Conservation (phyloP, 768 basidiomycete genomes). For the Serendipita indica region DNA sequence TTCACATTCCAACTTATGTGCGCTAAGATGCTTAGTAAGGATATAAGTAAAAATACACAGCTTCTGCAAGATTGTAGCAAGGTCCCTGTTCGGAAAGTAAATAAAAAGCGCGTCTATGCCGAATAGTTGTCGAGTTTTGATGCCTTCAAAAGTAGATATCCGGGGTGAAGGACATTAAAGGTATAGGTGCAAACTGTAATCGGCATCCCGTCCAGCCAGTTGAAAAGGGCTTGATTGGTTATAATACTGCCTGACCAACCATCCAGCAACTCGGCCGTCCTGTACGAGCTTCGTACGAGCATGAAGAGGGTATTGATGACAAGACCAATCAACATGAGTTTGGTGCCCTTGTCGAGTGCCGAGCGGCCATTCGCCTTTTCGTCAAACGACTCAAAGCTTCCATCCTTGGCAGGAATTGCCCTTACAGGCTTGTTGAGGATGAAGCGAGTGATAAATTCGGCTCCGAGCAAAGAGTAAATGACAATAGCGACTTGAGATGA, state of each 20-base stretch:
- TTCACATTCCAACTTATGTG: too few relatives aligned
- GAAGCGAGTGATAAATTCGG: constrained; percentile 34
- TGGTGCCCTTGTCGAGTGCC: constrained; percentile 9
- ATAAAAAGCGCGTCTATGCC: too few relatives aligned
- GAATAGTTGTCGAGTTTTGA: too few relatives aligned
- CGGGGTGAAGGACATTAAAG: constrained; percentile 34
- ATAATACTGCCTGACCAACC: constrained; percentile 41
- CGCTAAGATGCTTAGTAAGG: too few relatives aligned
- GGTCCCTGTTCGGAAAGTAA: too few relatives aligned
- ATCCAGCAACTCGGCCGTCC: constrained; percentile 33
- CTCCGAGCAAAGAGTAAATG: constrained; percentile 27
- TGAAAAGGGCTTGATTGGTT: constrained; percentile 32
- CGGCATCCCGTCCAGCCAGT: constrained; percentile 38
- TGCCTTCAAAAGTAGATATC: constrained; percentile 28
- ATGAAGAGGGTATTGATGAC: constrained; percentile 25
- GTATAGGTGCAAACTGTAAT: constrained; percentile 32
- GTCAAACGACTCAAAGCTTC: background rate
- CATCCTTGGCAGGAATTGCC: background rate
- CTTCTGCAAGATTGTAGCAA: too few relatives aligned
- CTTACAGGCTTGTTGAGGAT: constrained; percentile 17
- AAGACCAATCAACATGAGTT: constrained; percentile 18
- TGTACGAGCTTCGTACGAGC: constrained; percentile 28
- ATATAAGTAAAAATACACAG: too few relatives aligned
- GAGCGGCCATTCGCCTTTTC: background rate
- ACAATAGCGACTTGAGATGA: constrained; percentile 27